Evolutionary conservation across 805 yeast species (phyloP), one percentile per base, ranked within the genome.

Genomic region (Huiozyma naganishii): DNA sequence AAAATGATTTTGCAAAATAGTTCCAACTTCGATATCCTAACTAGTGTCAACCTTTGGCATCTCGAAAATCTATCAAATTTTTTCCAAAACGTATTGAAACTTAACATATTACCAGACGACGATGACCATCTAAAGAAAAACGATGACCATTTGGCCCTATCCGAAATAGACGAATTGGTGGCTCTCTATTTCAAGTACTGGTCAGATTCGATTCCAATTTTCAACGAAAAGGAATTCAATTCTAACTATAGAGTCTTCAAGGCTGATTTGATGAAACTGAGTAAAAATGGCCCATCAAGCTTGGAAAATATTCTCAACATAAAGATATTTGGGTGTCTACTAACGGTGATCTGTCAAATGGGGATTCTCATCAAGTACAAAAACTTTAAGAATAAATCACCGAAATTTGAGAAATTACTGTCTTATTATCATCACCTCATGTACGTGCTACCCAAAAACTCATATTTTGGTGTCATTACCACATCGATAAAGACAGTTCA

Each of bases 161-260:
- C 34, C 8, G 61, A 61, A 35, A 53, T 85, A 45, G 95, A 88
- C 59, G 77, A 78, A 27, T 69, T 84, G 29, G 72, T 83, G 13
- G 72, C 82, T 0, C 58, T 77, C 3, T 88, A 74, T 57, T 87
- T 86, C 62, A 79, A 77, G 48, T 80, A 82, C 45, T 88, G 95
- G 95, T 80, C 83, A 29, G 70, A 74, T 27, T 62, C 77, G 5
- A 67, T 80, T 23, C 94, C 95, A 0, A 69, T 85, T 11, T 55
- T 88, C 42, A 85, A 84, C 58, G 77, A 77, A 49, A 74, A 74
- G 37, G 71, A 77, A n/a, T 88, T 88, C 53, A 67, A 81, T 56
- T 65, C 67, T 23, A 76, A 77, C 48, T 86, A 83, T 57, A 52
- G 45, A 23, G 50, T 52, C 30, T 54, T 59, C 36, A 47, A 44